These are phyloP conservation scores for Lanmaoa pseudosensibilis DNA, from an alignment of 768 basidiomycete genomes.

Conservation along the genomic window DNA sequence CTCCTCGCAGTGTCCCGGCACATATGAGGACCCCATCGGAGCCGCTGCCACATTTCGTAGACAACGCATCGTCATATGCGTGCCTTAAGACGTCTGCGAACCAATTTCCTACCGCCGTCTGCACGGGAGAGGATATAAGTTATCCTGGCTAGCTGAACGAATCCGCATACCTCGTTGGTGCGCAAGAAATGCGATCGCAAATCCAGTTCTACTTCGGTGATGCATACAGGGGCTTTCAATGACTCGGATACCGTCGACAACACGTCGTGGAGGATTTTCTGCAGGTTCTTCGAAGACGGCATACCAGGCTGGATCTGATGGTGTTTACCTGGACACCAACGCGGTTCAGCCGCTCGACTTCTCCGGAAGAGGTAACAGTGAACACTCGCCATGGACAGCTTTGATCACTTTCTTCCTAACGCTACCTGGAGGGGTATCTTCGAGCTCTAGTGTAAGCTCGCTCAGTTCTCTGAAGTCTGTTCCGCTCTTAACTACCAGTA, in stretches of 20 bases:
- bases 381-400: slow-evolving; percentile 52
- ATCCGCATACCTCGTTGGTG: slow-evolving; percentile 56
- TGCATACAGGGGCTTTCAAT: slow-evolving; percentile 76
- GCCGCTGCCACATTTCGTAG: slow-evolving; percentile 56
- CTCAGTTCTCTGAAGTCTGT: slow-evolving; percentile 88
- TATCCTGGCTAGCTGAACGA: background rate
- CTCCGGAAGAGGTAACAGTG: background rate
- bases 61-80: slow-evolving; percentile 73
- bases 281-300: slow-evolving; percentile 54
- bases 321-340: slow-evolving; percentile 54
- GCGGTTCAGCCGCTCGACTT: background rate
- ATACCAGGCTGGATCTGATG: slow-evolving; percentile 61
- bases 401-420: slow-evolving; percentile 65
- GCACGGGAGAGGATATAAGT: background rate
- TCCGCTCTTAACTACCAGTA: slow-evolving; percentile 81
- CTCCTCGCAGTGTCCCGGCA: slow-evolving; percentile 83
- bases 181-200: slow-evolving; percentile 75
- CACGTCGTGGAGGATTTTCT: slow-evolving; percentile 57
- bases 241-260: slow-evolving; percentile 69
- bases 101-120: slow-evolving; percentile 79
- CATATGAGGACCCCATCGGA: slow-evolving; percentile 82
- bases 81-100: slow-evolving; percentile 83
- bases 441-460: slow-evolving; percentile 65
- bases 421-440: slow-evolving; percentile 58
- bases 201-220: slow-evolving; percentile 64